Percentiles rank a stretch among this genome's conserved stretches.
Conservation (phyloP, 805 yeast species). For the Peterozyma xylosa region DNA sequence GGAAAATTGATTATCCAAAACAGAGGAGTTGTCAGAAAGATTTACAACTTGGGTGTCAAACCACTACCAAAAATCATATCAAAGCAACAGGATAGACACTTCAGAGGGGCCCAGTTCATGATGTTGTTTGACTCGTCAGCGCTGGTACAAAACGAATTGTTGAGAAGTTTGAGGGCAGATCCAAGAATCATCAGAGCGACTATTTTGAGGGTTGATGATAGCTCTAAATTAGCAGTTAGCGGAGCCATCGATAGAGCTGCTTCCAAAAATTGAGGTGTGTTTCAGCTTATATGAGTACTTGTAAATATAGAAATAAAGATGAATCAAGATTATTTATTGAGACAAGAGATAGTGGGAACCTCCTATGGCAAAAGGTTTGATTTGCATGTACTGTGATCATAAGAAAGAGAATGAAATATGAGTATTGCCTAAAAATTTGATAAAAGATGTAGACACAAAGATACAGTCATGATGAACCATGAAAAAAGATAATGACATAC, state of each 20-base stretch:
- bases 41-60: constrained; percentile 71
- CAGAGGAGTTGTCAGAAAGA: constrained; percentile 88
- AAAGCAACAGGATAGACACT: constrained; percentile 83
- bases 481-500: too few relatives aligned
- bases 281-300: too few relatives aligned
- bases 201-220: constrained; percentile 55
- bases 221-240: constrained; percentile 44
- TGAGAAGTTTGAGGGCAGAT: constrained; percentile 74
- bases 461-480: too few relatives aligned
- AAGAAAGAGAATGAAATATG: too few relatives aligned
- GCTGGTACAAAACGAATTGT: constrained; percentile 78
- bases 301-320: too few relatives aligned
- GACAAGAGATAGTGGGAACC: too few relatives aligned
- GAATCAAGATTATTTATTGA: too few relatives aligned
- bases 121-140: constrained; percentile 84
- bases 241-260: constrained; percentile 44
- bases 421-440: too few relatives aligned
- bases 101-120: constrained; percentile 82
- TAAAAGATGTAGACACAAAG: too few relatives aligned
- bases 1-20: constrained; percentile 80
- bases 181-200: constrained; percentile 85
- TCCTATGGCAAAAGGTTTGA: too few relatives aligned
- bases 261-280: background rate
- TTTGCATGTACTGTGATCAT: too few relatives aligned
- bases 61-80: constrained; percentile 75